Evolutionary conservation across 129 eudicot genomes (phyloP).

Genomic region (Mikania micrantha): DNA sequence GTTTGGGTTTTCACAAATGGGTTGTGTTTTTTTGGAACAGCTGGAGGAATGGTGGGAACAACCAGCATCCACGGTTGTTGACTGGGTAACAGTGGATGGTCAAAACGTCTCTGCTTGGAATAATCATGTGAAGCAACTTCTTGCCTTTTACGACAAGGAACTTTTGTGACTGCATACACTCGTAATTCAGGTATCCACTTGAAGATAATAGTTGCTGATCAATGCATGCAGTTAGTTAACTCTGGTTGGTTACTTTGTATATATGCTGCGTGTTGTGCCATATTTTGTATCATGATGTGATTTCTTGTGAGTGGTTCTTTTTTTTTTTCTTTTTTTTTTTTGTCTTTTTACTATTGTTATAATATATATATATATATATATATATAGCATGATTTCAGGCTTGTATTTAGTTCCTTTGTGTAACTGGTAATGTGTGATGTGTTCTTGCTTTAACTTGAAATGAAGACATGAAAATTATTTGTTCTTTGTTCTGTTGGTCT

Average conservation of each 20-base stretch:
- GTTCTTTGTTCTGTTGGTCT: not conserved
- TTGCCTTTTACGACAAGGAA: conserved; percentile 80
- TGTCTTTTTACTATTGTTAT: not conserved
- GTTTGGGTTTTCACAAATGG: not conserved
- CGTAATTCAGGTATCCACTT: not conserved
- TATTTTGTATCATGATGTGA: conserved; percentile 12
- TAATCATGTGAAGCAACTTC: conserved; percentile 93
- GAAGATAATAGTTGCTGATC: not conserved
- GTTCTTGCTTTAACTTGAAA: not conserved
- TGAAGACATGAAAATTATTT: not conserved
- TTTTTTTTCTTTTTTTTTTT: not conserved
- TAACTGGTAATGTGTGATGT: conserved; percentile 17
- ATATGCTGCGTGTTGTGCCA: conserved; percentile 8
- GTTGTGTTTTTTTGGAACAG: conserved; percentile 31
- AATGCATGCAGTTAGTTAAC: not conserved
- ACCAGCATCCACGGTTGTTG: conserved; percentile 96
- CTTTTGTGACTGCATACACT: conserved; percentile 31
- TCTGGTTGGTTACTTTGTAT: conserved; percentile 9
- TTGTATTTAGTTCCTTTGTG: not conserved
- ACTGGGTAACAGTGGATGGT: conserved; percentile 96
- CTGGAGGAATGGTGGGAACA: conserved; percentile 99
- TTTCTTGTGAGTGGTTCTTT: conserved; percentile 2
- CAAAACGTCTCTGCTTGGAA: conserved; percentile 89
- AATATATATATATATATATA: not conserved
- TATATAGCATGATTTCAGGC: not conserved